Percentiles rank a stretch among this genome's conserved stretches.
Evolutionary conservation across 202 grass and related monocot genomes (phyloP).

Genomic region (Bolboschoenoplectus hybrid): DNA sequence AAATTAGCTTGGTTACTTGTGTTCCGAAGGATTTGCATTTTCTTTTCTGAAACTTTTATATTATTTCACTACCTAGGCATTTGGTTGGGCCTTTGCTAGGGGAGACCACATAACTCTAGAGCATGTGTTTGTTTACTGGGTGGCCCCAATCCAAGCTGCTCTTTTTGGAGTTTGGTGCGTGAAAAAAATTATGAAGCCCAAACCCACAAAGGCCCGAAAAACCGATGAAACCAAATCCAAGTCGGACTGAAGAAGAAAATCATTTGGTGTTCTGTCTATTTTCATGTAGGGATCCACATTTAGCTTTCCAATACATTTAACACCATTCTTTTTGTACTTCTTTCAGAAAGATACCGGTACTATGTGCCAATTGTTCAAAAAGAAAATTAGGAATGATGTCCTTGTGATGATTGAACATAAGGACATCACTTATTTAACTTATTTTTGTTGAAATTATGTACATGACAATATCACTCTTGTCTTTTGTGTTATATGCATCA

Average conservation of each 20-base stretch:
- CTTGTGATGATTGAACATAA: slow-evolving; percentile 3
- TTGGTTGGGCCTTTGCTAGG: slow-evolving; percentile 95
- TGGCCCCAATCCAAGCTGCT: slow-evolving; percentile 86
- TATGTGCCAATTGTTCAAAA: not conserved
- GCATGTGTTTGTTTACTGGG: slow-evolving; percentile 88
- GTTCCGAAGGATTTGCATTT: slow-evolving; percentile 2
- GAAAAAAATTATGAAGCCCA: slow-evolving; percentile 62
- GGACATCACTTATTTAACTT: slow-evolving; percentile 7
- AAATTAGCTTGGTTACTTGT: not conserved
- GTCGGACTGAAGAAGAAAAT: slow-evolving; percentile 43
- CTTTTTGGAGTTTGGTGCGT: slow-evolving; percentile 66
- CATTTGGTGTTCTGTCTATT: not conserved
- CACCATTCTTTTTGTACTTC: not conserved
- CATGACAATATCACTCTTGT: not conserved
- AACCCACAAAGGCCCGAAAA: slow-evolving; percentile 43
- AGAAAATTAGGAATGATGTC: not conserved
- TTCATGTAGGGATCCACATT: not conserved
- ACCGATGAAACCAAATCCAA: slow-evolving; percentile 61
- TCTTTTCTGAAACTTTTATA: slow-evolving; percentile 28
- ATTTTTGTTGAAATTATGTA: not conserved
- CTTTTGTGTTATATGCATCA: not conserved
- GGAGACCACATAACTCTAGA: slow-evolving; percentile 78
- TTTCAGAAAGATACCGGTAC: not conserved
- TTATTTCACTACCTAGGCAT: slow-evolving; percentile 59
- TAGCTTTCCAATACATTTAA: not conserved